phyloP scores from a whole-genome alignment of 805 yeast species.

The Ogataea nakhonphanomensis region DNA sequence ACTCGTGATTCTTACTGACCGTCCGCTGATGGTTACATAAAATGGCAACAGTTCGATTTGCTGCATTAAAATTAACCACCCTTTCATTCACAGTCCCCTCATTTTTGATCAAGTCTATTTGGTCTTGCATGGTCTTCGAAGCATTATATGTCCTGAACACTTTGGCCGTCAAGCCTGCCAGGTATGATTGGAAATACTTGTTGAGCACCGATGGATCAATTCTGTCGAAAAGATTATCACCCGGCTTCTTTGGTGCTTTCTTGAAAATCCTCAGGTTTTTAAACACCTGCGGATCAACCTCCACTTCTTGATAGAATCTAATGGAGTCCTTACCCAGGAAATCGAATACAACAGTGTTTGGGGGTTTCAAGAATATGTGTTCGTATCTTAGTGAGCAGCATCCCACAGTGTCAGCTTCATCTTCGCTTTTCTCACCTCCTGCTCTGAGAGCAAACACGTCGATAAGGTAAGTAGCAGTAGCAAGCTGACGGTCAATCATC shows the following conservation, averaged over 20 bases:
- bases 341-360: conserved; percentile 82
- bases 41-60: conserved; percentile 92
- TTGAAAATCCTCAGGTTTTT: conserved; percentile 85
- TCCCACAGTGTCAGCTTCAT: conserved; percentile 97
- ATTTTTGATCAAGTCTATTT: conserved; percentile 77
- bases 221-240: conserved; percentile 90
- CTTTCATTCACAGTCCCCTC: conserved; percentile 87
- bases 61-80: conserved; percentile 85
- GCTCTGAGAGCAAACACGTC: conserved; percentile 95
- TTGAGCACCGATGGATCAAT: conserved; percentile 79
- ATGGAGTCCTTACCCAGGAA: conserved; percentile 95
- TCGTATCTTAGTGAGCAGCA: conserved; percentile 93
- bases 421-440: conserved; percentile 96
- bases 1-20: conserved; percentile 80
- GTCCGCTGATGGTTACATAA: conserved; percentile 96
- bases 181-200: conserved; percentile 81
- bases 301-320: conserved; percentile 86
- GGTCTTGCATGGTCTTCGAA: conserved; percentile 95
- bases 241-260: conserved; percentile 82
- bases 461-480: conserved; percentile 89
- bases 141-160: conserved; percentile 98
- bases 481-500: conserved; percentile 87
- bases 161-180: conserved; percentile 93
- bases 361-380: conserved; percentile 82
- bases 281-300: conserved; percentile 88